Base-by-base conservation (phyloP, 164 flowering plant genomes). In the Berberis thunbergii region DNA sequence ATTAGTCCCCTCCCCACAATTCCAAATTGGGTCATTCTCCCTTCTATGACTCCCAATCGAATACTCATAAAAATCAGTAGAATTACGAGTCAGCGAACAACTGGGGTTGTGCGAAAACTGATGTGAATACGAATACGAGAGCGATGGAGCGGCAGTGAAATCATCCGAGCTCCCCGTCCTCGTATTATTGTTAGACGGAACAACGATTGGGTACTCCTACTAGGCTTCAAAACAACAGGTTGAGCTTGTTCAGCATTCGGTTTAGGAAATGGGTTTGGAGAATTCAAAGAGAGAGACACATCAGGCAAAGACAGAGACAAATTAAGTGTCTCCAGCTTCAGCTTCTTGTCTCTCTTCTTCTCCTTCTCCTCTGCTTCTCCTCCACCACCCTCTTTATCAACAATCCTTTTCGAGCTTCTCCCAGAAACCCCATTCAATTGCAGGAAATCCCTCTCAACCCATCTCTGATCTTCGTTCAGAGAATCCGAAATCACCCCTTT, bases 1-100 rank as follows among this genome's bases (percentile, higher is more conserved):
- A 68, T 92, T 92, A 49, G 98, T 93, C 63, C 98, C 98, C 67
- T 93, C 98, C 8, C 97, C 98, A 69, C 87, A 70, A 62, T 87
- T 71, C 97, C 98, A 92, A 67, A 87, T 85, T 59, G 82, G 92
- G 71, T 91, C 97, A 59, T 61, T 75, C 66, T 86, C 89, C 66
- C 83, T 82, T 61, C 83, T 49, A 45, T 68, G 75, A 45, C 82
- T 82, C 12, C 97, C 94, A 2, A 76, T 69, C 4, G 94, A 87
- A 57, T 78, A 75, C 64, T 92, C 97, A 57, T 67, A 88, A 72
- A 78, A 72, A 66, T 88, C 95, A 4, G 92, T 86, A 0, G 97
- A 94, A 69, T 91, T 86, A 0, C 86, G 76, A 0, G 97, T 88
- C 6, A 94, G 74, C 0, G 99, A 94, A 73, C 99, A 94, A 68